These are phyloP conservation scores for Fusarium robinianum DNA, from an alignment of 2,329 filamentous ascomycete genomes.

Conservation along the genomic window DNA sequence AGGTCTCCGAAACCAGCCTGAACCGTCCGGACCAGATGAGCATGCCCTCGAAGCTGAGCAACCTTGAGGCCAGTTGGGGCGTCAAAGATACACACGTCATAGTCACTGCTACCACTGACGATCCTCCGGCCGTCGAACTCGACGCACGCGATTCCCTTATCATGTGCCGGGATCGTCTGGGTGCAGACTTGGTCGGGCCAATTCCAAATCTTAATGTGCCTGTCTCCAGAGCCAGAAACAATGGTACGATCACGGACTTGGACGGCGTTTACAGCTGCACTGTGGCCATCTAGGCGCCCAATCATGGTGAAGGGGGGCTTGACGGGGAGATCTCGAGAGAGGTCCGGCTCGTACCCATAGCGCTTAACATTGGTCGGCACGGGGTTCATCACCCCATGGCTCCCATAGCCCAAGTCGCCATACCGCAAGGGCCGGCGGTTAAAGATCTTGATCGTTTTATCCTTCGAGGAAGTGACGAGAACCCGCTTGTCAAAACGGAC, in stretches of 20 bases:
- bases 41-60: conserved; percentile 81
- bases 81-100: conserved; percentile 95
- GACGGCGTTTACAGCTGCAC: conserved; percentile 93
- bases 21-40: conserved; percentile 85
- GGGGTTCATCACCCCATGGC: conserved; percentile 51
- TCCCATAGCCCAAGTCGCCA: conserved; percentile 61
- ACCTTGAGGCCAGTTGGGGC: conserved; percentile 84
- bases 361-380: conserved; percentile 56
- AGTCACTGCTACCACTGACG: conserved; percentile 94
- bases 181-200: conserved; percentile 77
- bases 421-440: conserved; percentile 72
- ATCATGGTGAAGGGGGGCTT: conserved; percentile 75
- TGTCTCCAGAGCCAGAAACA: conserved; percentile 92
- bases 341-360: conserved; percentile 58
- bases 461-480: conserved; percentile 95
- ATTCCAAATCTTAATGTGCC: conserved; percentile 93
- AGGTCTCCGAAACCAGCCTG: conserved; percentile 93
- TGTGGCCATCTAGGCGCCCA: conserved; percentile 79
- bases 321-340: conserved; percentile 52
- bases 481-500: conserved; percentile 90
- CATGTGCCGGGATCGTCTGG: conserved; percentile 82
- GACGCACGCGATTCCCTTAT: conserved; percentile 95
- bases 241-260: conserved; percentile 85
- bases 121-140: conserved; percentile 94
- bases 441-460: conserved; percentile 96